A percentile compares a stretch with the other conserved stretches of the same genome.
These are phyloP conservation scores for Ustilago loliicola DNA, from an alignment of 1,284 basidiomycete genomes.

Conservation along the genomic window DNA sequence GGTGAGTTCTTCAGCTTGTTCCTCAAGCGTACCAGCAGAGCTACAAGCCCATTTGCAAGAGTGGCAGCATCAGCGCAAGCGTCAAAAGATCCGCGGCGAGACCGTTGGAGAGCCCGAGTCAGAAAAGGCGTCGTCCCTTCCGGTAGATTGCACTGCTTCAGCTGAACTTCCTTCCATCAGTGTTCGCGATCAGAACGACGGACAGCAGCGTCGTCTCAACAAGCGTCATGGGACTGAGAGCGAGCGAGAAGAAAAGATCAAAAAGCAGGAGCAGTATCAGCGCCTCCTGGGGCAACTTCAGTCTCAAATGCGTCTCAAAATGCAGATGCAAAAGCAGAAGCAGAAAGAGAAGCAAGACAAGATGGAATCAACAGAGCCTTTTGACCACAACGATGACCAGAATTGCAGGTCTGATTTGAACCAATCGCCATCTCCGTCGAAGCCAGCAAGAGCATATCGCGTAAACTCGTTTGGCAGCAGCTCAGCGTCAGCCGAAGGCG, in stretches of 20 bases:
- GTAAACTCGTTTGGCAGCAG: neutral
- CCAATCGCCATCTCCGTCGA: constrained; percentile 11
- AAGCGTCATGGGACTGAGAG: constrained; percentile 10
- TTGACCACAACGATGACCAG: neutral
- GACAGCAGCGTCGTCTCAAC: neutral
- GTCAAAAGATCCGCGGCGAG: constrained; percentile 7
- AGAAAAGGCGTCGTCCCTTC: neutral
- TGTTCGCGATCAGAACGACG: neutral
- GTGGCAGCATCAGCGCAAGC: constrained; percentile 31
- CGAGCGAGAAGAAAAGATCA: constrained; percentile 28
- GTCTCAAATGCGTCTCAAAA: constrained; percentile 30
- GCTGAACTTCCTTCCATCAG: neutral
- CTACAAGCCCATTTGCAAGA: constrained; percentile 21
- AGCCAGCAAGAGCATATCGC: neutral
- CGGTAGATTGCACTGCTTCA: neutral
- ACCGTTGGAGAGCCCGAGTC: neutral
- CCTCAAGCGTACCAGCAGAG: constrained; percentile 13
- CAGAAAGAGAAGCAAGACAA: constrained; percentile 20
- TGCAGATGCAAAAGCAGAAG: constrained; percentile 31
- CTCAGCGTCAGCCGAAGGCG: neutral
- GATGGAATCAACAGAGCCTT: neutral
- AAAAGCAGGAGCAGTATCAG: constrained; percentile 36
- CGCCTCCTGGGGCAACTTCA: constrained; percentile 27
- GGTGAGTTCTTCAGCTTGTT: neutral
- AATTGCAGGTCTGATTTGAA: neutral